These are phyloP conservation scores for Hypoxylon sp. DNA, from an alignment of 2,329 filamentous ascomycete genomes.

Conservation along the genomic window DNA sequence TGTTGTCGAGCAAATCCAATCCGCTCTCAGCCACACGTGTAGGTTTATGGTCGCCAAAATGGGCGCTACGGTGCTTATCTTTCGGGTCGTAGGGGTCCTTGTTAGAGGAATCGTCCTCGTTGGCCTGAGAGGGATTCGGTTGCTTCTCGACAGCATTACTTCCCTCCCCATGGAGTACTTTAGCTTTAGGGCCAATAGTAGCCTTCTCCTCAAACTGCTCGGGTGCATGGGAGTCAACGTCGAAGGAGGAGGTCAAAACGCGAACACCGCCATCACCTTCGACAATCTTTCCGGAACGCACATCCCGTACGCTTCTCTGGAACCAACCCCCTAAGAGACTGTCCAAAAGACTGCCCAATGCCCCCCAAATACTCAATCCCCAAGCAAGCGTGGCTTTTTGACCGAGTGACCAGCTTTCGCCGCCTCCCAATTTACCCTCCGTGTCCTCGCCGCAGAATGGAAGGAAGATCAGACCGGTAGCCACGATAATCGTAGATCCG, in stretches of 20 bases:
- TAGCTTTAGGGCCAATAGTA: slow-evolving; percentile 59
- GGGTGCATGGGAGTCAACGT: slow-evolving; percentile 46
- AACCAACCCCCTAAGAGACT: slow-evolving; percentile 87
- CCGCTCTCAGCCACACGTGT: slow-evolving; percentile 76
- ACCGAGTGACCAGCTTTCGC: slow-evolving; percentile 64
- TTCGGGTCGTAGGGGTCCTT: slow-evolving; percentile 65
- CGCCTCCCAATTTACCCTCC: slow-evolving; percentile 59
- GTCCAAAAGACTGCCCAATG: slow-evolving; percentile 86
- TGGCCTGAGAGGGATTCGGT: slow-evolving; percentile 54
- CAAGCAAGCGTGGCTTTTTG: slow-evolving; percentile 65
- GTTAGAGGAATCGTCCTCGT: slow-evolving; percentile 56
- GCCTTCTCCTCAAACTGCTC: slow-evolving; percentile 53
- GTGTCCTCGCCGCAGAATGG: slow-evolving; percentile 74
- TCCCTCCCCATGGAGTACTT: slow-evolving; percentile 61
- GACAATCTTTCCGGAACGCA: slow-evolving; percentile 86
- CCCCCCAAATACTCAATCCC: slow-evolving; percentile 79
- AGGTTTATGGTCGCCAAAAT: slow-evolving; percentile 70
- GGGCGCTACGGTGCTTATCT: slow-evolving; percentile 66
- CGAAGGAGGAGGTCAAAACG: slow-evolving; percentile 65
- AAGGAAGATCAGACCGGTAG: slow-evolving; percentile 74
- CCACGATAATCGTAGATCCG: slow-evolving; percentile 80
- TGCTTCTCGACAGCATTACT: slow-evolving; percentile 61
- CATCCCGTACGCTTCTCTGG: slow-evolving; percentile 89
- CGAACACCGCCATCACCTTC: slow-evolving; percentile 84
- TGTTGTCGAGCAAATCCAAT: slow-evolving; percentile 88